Percentiles rank a stretch among this genome's conserved stretches.
Conservation (phyloP, 345 rosid genomes). For the Erodium maritimum region DNA sequence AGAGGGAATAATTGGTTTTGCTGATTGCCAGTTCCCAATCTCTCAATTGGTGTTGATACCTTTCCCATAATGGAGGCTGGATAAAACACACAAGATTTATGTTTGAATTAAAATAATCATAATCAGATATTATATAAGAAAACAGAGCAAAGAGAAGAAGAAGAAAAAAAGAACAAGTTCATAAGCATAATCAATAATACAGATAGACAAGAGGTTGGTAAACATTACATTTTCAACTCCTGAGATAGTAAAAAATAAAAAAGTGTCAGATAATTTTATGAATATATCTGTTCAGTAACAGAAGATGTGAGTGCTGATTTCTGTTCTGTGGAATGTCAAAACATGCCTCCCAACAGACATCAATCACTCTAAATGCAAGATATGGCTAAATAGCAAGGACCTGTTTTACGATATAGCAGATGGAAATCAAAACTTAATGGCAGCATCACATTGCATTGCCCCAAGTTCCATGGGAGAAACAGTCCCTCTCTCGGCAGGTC, state of each 20-base stretch:
- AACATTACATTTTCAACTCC: neutral
- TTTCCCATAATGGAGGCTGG: constrained; percentile 95
- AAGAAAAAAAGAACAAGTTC: too few relatives aligned
- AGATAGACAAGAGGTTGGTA: neutral
- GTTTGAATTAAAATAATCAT: neutral
- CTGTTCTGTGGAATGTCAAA: too few relatives aligned
- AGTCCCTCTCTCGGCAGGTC: neutral
- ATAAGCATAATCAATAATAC: too few relatives aligned
- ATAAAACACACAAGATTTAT: constrained; percentile 9
- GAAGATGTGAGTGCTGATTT: neutral
- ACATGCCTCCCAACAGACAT: neutral
- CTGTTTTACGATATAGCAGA: neutral
- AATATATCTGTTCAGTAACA: neutral
- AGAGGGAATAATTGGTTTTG: constrained; percentile 23
- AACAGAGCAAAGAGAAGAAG: neutral
- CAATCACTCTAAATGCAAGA: neutral
- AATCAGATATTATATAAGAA: neutral
- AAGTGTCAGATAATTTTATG: neutral
- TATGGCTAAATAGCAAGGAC: too few relatives aligned
- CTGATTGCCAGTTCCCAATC: constrained; percentile 67
- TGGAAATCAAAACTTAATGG: neutral
- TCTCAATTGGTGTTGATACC: constrained; percentile 62
- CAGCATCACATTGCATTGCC: neutral
- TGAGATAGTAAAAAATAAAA: neutral
- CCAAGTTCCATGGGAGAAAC: neutral